Conservation (phyloP, 768 basidiomycete species). For the Gloeophyllum trabeum region DNA sequence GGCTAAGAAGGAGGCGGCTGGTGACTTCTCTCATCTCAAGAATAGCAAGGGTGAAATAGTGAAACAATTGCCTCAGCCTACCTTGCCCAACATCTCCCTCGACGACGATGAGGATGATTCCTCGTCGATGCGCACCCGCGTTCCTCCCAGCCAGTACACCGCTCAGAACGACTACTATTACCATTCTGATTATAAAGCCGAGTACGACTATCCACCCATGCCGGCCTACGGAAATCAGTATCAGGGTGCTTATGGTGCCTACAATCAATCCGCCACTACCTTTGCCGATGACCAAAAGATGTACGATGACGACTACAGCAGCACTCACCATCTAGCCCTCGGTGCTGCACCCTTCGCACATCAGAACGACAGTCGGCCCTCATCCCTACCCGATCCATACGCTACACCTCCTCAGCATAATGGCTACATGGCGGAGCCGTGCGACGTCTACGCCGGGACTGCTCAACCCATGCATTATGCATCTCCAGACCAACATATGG, state of each 20-base stretch:
- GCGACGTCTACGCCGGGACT: background rate
- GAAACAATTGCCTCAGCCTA: conserved; percentile 83
- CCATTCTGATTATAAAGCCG: conserved; percentile 30
- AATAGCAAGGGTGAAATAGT: conserved; percentile 85
- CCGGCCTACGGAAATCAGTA: conserved; percentile 56
- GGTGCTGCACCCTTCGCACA: conserved; percentile 50
- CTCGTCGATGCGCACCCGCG: conserved; percentile 41
- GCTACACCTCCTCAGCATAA: background rate
- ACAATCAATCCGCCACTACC: conserved; percentile 46
- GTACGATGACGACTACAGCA: conserved; percentile 65
- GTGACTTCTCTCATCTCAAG: conserved; percentile 85
- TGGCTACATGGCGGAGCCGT: background rate
- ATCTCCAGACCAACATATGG: background rate
- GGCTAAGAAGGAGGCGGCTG: conserved; percentile 85
- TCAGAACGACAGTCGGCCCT: conserved; percentile 13
- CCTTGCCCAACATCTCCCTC: conserved; percentile 83
- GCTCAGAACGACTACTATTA: conserved; percentile 40
- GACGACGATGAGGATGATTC: conserved; percentile 60
- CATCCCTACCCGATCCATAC: conserved; percentile 11
- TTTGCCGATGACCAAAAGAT: conserved; percentile 42
- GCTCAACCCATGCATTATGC: background rate
- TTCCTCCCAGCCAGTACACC: conserved; percentile 40
- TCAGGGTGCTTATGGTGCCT: conserved; percentile 40
- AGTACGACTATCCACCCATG: conserved; percentile 58
- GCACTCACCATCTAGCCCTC: conserved; percentile 44